Base-by-base conservation (phyloP, 176 grass and related monocot genomes). In the Otatea glauca region DNA sequence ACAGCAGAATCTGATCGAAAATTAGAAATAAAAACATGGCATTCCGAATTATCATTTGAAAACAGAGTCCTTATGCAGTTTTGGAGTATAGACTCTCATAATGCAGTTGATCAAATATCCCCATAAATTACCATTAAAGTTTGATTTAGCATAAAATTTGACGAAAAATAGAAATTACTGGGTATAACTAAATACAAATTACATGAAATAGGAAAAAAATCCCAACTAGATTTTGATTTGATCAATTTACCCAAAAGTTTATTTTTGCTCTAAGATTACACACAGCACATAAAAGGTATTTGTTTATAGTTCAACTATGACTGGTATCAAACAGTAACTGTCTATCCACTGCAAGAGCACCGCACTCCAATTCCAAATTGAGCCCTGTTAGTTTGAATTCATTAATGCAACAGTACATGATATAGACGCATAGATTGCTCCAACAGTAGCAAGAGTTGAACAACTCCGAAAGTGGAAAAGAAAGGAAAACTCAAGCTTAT, bases 401-500 rank as follows among this genome's bases (percentile, higher is more conserved):
- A 55, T 45, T 9, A 44, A 14, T 45, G 9, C 54, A 66, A 49
- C 66, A 55, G 69, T 81, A 42, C 12, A 32, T 9, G 5, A 65
- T 50, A 86, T 86, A 47, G 47, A 65, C 12, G 4, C 15, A 25
- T 17, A 38, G 20, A 78, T 51, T 44, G 53, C 37, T 64, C 20
- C 13, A 38, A 79, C 18, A 45, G 67, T 8, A 44, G 20, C 69
- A 73, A 44, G 35, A 38, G 41, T 35, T 80, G 60, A 83, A 68
- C 39, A 29, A 34, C 37, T 45, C 18, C 32, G 37, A 39, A 80
- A 45, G 73, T 51, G 1, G 35, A 29, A 77, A 38, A 14, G 39
- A 68, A 41, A 29, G 27, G 21, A 75, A 49, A 81, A 84, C 51
- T 34, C 29, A 74, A 85, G 27, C 51, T 61, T 85, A 70, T 37